Base-by-base conservation (phyloP, 73 alveolate species). In the Blepharisma stoltei region DNA sequence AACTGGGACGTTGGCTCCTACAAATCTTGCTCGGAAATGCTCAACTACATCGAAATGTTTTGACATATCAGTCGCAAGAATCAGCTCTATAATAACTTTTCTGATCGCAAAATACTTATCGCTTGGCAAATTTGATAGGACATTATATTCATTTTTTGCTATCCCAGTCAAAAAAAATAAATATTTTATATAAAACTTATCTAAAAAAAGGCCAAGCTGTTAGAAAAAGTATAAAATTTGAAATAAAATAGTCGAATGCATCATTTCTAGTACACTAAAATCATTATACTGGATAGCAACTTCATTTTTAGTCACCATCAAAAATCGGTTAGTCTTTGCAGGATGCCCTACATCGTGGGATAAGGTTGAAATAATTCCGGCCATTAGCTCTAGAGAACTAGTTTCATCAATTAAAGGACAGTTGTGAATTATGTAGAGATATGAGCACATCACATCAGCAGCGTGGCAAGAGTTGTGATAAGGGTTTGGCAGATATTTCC, bases 311-410 rank as follows among this genome's bases (percentile, higher is more conserved):
- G 67, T n/a, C 3, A n/a, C 23, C 18, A 52, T 20, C 23, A 52
- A 20, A 52, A 52, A 52, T 20, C 67, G 67, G 67, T 52, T 52
- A 2, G 67, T n/a, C 23, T 52, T 52, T 52, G 32, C 67, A n/a
- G 23, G 23, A 52, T 52, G 67, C 6, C 67, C 67, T 52, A 52
- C 67, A 52, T 52, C 67, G 23, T 52, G 67, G 0, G 32, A 0
- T 20, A 52, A n/a, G 18, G 32, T 20, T 20, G 67, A 14, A 14
- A 52, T 20, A n/a, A 52, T n/a, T 3, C 18, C 67, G 3, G 67
- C 67, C 18, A 52, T 1, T 20, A 52, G 23, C 23, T 52, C 67
- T 20, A n/a, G 2, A n/a, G 18, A 52, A 14, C 23, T 20, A 2
- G 23, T n/a, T 52, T 20, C 18, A n/a, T 52, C 67, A n/a, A 14